Conservation (phyloP, 1,284 basidiomycete species). For the Austroboletus niveus region DNA sequence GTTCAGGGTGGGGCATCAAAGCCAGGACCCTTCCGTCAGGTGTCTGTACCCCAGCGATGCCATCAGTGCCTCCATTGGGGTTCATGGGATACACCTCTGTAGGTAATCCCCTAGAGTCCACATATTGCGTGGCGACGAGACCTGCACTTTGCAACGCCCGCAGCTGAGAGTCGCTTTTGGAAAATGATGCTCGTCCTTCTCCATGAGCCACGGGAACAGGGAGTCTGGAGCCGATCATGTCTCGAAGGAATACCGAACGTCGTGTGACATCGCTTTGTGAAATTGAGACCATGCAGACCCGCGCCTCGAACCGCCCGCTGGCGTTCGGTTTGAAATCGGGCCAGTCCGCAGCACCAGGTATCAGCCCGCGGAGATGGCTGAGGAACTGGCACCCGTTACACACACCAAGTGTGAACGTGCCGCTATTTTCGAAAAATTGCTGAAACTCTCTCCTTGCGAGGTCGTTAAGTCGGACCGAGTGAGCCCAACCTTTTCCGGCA, state of each 20-base stretch:
- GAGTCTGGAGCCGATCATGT: constrained; percentile 84
- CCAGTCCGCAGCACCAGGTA: constrained; percentile 87
- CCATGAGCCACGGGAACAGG: constrained; percentile 97
- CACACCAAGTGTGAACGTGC: constrained; percentile 91
- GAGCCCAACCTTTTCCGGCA: constrained; percentile 97
- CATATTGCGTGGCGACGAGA: constrained; percentile 73
- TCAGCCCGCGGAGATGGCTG: constrained; percentile 81
- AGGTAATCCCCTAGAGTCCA: constrained; percentile 64
- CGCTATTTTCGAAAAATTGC: constrained; percentile 75
- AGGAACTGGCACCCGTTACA: constrained; percentile 99
- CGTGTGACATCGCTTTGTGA: constrained; percentile 53
- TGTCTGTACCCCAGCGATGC: constrained; percentile 88
- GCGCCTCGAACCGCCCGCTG: constrained; percentile 89
- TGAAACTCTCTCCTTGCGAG: constrained; percentile 74
- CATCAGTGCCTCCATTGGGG: constrained; percentile 89
- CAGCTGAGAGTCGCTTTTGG: constrained; percentile 37
- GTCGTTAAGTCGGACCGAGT: constrained; percentile 84
- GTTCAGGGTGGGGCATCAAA: constrained; percentile 95
- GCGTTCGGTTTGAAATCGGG: constrained; percentile 90
- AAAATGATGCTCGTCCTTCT: constrained; percentile 85
- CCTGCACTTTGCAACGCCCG: constrained; percentile 46
- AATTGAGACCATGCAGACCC: constrained; percentile 81
- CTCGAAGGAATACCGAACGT: constrained; percentile 80
- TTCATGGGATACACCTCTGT: constrained; percentile 89
- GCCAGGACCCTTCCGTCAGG: constrained; percentile 85